Percentiles rank a stretch among this genome's conserved stretches.
Evolutionary conservation across 164 flowering plant species (phyloP).

Genomic region (Chimonanthus salicifolius): DNA sequence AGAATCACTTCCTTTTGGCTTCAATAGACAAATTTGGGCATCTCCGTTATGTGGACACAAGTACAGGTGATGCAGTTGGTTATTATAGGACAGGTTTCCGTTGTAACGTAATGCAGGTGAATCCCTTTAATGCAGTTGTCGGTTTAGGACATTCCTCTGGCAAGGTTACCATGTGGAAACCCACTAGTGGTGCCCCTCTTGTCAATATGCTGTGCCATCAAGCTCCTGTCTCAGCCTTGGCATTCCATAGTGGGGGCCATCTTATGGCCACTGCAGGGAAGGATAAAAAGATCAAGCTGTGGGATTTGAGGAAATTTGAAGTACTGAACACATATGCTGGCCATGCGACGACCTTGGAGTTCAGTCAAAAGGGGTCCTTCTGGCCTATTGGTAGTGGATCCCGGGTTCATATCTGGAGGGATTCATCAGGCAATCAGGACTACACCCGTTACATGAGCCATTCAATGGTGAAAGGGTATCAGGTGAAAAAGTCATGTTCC

Average conservation of each 20-base stretch:
- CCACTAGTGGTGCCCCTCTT: constrained; percentile 66
- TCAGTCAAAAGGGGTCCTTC: constrained; percentile 92
- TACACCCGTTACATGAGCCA: constrained; percentile 77
- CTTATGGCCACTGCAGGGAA: constrained; percentile 94
- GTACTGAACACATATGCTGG: constrained; percentile 53
- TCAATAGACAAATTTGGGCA: constrained; percentile 72
- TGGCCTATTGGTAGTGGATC: constrained; percentile 74
- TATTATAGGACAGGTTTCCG: constrained; percentile 60
- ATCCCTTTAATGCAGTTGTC: constrained; percentile 73
- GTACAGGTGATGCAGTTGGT: constrained; percentile 61
- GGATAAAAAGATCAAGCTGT: constrained; percentile 77
- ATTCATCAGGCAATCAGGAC: constrained; percentile 40
- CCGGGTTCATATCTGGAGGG: constrained; percentile 47
- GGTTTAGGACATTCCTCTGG: constrained; percentile 78
- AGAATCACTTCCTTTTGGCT: constrained; percentile 71
- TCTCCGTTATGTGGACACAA: constrained; percentile 77
- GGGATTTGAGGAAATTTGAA: constrained; percentile 91
- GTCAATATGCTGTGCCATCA: constrained; percentile 77
- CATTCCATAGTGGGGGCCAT: constrained; percentile 86
- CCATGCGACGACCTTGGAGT: constrained; percentile 62
- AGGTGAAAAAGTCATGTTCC: constrained; percentile 51
- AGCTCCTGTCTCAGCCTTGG: constrained; percentile 75
- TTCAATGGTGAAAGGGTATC: constrained; percentile 82
- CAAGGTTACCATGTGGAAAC: constrained; percentile 92
- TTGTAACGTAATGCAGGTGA: constrained; percentile 58